phyloP scores from a whole-genome alignment of 2,329 filamentous ascomycete genomes.

The Teratosphaeria zuluensis region DNA sequence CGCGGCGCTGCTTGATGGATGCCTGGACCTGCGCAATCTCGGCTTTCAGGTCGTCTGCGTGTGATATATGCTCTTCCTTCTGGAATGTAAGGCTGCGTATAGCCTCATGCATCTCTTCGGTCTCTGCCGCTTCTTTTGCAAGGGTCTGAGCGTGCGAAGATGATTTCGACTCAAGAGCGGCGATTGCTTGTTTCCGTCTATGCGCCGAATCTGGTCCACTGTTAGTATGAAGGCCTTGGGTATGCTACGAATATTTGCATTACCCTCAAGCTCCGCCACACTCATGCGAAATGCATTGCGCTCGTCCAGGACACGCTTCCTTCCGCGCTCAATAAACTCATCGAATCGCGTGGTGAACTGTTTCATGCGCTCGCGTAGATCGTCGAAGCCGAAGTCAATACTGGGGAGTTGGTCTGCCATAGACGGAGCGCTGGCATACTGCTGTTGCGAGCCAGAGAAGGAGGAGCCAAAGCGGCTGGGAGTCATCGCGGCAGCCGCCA shows the following conservation, averaged over 20 bases:
- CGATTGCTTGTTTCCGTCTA: slow-evolving; percentile 78
- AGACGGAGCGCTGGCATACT: slow-evolving; percentile 49
- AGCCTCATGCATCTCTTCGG: slow-evolving; percentile 51
- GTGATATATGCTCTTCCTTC: slow-evolving; percentile 44
- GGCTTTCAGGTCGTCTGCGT: slow-evolving; percentile 46
- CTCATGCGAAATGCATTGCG: slow-evolving; percentile 89
- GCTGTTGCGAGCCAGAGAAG: slow-evolving; percentile 51
- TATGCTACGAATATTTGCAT: not conserved
- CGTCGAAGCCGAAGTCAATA: slow-evolving; percentile 93
- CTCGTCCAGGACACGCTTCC: slow-evolving; percentile 84
- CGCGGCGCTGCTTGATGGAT: slow-evolving; percentile 58
- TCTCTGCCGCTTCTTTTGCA: slow-evolving; percentile 68
- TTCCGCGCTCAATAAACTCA: slow-evolving; percentile 81
- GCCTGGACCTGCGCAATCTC: slow-evolving; percentile 57
- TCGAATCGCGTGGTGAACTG: slow-evolving; percentile 88
- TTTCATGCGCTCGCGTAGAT: slow-evolving; percentile 87
- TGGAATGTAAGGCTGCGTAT: slow-evolving; percentile 48
- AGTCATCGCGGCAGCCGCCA: slow-evolving; percentile 26
- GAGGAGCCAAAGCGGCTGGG: slow-evolving; percentile 58
- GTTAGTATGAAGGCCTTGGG: slow-evolving; percentile 7
- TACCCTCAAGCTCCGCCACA: slow-evolving; percentile 81
- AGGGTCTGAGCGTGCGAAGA: slow-evolving; percentile 62
- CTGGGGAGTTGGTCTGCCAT: slow-evolving; percentile 72
- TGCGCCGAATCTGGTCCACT: slow-evolving; percentile 66
- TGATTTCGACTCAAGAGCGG: slow-evolving; percentile 66